Percentiles rank a stretch among this genome's conserved stretches.
phyloP scores from a whole-genome alignment of 805 yeast genomes.

The Tanozyma kutaoensis region DNA sequence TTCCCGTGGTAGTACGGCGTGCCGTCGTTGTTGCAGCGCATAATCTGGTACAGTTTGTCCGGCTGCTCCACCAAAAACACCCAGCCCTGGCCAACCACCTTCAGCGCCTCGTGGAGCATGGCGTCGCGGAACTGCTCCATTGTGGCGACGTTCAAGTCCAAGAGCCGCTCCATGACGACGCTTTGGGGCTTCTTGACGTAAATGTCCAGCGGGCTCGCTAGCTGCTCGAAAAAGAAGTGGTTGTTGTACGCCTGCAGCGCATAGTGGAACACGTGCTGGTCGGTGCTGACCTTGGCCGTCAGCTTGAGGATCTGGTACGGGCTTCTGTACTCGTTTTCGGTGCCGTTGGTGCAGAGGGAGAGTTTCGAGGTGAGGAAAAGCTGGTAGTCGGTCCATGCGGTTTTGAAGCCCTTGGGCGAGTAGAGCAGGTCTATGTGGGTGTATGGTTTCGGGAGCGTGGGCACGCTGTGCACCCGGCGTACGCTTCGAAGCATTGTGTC shows the following conservation, averaged over 20 bases:
- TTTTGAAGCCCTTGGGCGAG: constrained; percentile 49
- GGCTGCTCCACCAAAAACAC: constrained; percentile 53
- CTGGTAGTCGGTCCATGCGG: constrained; percentile 80
- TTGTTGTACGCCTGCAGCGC: constrained; percentile 91
- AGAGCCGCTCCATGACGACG: constrained; percentile 22
- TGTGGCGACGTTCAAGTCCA: constrained; percentile 17
- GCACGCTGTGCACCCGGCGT: constrained; percentile 43
- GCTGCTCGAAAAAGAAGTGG: constrained; percentile 72
- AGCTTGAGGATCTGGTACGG: constrained; percentile 61
- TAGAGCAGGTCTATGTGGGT: constrained; percentile 54
- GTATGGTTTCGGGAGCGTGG: constrained; percentile 32
- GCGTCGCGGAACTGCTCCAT: constrained; percentile 39
- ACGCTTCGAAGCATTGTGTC: too few relatives aligned
- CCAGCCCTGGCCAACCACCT: constrained; percentile 61
- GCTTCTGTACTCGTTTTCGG: constrained; percentile 61
- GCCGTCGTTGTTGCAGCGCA: constrained; percentile 59
- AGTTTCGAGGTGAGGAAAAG: constrained; percentile 44
- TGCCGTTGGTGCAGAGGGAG: constrained; percentile 57
- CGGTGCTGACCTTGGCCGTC: constrained; percentile 53
- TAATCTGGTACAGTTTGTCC: constrained; percentile 42
- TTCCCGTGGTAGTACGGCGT: constrained; percentile 61
- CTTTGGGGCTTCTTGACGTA: constrained; percentile 20
- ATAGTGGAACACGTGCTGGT: constrained; percentile 63
- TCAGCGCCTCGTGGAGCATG: constrained; percentile 37
- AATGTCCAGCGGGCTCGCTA: constrained; percentile 11